Evolutionary conservation across 2,329 filamentous ascomycete genomes (phyloP).

Genomic region (Blumeriella jaapii): DNA sequence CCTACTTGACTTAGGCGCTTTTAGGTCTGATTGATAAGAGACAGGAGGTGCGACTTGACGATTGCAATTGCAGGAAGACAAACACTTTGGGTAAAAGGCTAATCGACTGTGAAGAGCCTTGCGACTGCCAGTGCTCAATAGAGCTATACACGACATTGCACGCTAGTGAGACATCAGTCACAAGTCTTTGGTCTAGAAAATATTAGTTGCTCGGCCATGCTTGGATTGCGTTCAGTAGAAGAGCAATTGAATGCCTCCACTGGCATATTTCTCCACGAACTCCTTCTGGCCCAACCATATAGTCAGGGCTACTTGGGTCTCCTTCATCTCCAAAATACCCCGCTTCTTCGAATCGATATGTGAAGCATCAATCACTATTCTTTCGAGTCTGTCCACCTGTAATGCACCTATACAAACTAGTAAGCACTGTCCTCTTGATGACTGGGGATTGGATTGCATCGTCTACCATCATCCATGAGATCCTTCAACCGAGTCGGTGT

Average conservation of each 20-base stretch:
- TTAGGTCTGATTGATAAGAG: neutral
- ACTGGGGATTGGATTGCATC: neutral
- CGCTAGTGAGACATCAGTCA: neutral
- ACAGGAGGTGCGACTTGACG: neutral
- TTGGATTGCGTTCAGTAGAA: slow-evolving; percentile 42
- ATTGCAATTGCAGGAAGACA: neutral
- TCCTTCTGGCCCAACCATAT: slow-evolving; percentile 60
- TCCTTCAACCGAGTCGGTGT: slow-evolving; percentile 77
- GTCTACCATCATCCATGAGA: slow-evolving; percentile 65
- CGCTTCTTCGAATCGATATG: slow-evolving; percentile 93
- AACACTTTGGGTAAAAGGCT: too few species aligned
- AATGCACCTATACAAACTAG: slow-evolving; percentile 44
- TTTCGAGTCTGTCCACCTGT: slow-evolving; percentile 57
- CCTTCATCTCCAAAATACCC: slow-evolving; percentile 89
- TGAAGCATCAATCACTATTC: slow-evolving; percentile 80
- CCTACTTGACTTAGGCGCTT: too few species aligned
- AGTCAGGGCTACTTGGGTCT: slow-evolving; percentile 72
- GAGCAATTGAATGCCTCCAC: slow-evolving; percentile 45
- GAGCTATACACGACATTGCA: too few species aligned
- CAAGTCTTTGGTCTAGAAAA: neutral
- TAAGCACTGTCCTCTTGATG: slow-evolving; percentile 5
- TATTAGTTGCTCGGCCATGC: neutral
- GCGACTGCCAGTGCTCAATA: neutral
- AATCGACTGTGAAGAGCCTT: too few species aligned
- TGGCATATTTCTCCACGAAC: slow-evolving; percentile 57